A percentile compares a stretch with the other conserved stretches of the same genome.
Evolutionary conservation across 306 rosid species (phyloP).

Genomic region (Malus orientalis): DNA sequence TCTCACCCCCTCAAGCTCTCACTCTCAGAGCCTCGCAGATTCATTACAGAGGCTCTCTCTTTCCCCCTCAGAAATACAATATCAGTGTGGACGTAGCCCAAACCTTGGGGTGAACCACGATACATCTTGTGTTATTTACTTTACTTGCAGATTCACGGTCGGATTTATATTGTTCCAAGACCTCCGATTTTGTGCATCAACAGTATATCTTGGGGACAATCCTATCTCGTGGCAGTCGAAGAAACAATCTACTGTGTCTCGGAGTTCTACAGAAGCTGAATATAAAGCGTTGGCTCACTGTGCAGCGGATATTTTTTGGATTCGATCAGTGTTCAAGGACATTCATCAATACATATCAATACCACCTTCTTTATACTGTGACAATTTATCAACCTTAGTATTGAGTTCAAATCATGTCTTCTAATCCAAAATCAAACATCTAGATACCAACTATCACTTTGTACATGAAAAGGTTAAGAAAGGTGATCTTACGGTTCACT

Average conservation of each 20-base stretch:
- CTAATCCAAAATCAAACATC: not conserved
- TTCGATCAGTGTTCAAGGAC: not conserved
- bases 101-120: too few species aligned
- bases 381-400: not conserved
- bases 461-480: not conserved
- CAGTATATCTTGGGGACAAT: not conserved
- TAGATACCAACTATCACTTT: not conserved
- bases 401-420: not conserved
- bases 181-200: too few species aligned
- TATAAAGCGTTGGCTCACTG: not conserved
- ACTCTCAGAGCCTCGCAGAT: too few species aligned
- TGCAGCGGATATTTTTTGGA: not conserved
- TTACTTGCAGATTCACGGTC: too few species aligned
- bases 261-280: not conserved
- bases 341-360: not conserved
- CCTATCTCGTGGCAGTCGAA: not conserved
- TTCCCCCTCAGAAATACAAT: too few species aligned
- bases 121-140: too few species aligned
- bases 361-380: too few species aligned
- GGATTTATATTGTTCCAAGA: too few species aligned
- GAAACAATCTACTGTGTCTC: not conserved
- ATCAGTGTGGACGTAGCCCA: too few species aligned
- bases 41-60: too few species aligned
- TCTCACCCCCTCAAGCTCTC: too few species aligned
- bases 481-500: not conserved